phyloP scores from a whole-genome alignment of 441 rosid genomes.

The Omphalea diandra region DNA sequence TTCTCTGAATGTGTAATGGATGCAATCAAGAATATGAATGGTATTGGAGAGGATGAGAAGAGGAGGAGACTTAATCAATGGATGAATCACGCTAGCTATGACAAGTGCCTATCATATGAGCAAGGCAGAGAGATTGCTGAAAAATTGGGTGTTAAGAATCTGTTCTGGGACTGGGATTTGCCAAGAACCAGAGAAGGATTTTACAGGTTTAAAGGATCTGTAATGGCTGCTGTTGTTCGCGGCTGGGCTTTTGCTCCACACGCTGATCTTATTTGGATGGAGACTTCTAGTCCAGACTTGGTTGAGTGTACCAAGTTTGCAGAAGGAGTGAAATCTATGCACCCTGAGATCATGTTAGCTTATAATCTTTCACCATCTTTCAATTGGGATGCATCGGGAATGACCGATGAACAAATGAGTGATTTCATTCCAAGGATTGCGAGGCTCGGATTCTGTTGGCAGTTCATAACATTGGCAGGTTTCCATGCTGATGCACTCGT shows the following conservation, averaged over 20 bases:
- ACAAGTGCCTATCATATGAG: slow-evolving; percentile 68
- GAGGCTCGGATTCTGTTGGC: slow-evolving; percentile 82
- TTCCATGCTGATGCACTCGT: slow-evolving; percentile 94
- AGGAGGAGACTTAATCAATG: slow-evolving; percentile 58
- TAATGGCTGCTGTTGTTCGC: slow-evolving; percentile 69
- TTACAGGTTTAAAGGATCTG: slow-evolving; percentile 85
- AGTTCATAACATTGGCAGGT: slow-evolving; percentile 89
- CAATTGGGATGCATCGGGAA: slow-evolving; percentile 94
- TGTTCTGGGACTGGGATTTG: slow-evolving; percentile 97
- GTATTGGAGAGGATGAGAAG: slow-evolving; percentile 54
- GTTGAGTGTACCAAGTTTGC: slow-evolving; percentile 73
- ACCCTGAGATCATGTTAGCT: slow-evolving; percentile 81
- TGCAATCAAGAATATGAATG: slow-evolving; percentile 54
- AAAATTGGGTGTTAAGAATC: slow-evolving; percentile 61
- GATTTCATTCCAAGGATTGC: slow-evolving; percentile 88
- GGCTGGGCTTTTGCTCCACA: slow-evolving; percentile 86
- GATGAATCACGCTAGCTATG: slow-evolving; percentile 60
- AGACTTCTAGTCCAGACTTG: slow-evolving; percentile 76
- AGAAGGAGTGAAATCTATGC: slow-evolving; percentile 60
- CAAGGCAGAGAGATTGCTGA: slow-evolving; percentile 66
- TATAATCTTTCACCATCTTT: slow-evolving; percentile 91
- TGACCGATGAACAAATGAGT: slow-evolving; percentile 73
- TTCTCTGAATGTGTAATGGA: slow-evolving; percentile 64
- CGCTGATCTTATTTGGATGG: slow-evolving; percentile 89
- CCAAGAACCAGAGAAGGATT: slow-evolving; percentile 94